Evolutionary conservation across 768 basidiomycete species (phyloP), one percentile per base, ranked within the genome.

Genomic region (Termitomyces sp.): DNA sequence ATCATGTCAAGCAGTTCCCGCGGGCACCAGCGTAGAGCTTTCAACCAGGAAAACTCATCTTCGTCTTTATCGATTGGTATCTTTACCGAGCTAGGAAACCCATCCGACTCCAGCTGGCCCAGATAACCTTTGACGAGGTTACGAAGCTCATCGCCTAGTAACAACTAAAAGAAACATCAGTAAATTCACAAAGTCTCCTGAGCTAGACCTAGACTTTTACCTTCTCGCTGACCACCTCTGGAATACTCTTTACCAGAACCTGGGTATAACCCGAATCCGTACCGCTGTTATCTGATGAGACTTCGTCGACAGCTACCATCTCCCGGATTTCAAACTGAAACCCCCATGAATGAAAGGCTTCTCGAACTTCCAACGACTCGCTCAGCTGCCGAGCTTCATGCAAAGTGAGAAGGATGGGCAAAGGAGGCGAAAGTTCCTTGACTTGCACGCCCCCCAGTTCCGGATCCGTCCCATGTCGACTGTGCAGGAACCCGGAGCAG

Each of bases 21-120:
- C n/a, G 97, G 97, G 69, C 91, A 94, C 79, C 82, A 85, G 26
- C 90, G 83, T 42, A 95, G 69, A 46, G 84, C 86, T 66, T 80
- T 82, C 65, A 89, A 72, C 93, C 92, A 92, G 66, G 65, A 52
- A 57, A 74, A 71, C 50, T 73, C 66, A 40, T 66, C 64, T 18
- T 66, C 63, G 12, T 64, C 54, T 40, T 28, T 58, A 36, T 36
- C 36, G 20, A 43, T 44, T 13, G 52, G 52, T 13, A 12, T 50
- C 12, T 32, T 30, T 5, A 40, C 6, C 33, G 28, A 54, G 20
- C 26, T 43, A 66, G 60, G n/a, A 54, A 68, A 66, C 59, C 72
- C 67, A 55, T 84, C 80, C 45, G 70, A 71, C 63, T 87, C 82
- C 33, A 88, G 68, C 63, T 82, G 78, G 9, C 80, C 83, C 33